Percentiles rank a stretch among this genome's conserved stretches.
These are phyloP conservation scores for Chimonanthus salicifolius DNA, from an alignment of 164 flowering plant species.

Conservation along the genomic window DNA sequence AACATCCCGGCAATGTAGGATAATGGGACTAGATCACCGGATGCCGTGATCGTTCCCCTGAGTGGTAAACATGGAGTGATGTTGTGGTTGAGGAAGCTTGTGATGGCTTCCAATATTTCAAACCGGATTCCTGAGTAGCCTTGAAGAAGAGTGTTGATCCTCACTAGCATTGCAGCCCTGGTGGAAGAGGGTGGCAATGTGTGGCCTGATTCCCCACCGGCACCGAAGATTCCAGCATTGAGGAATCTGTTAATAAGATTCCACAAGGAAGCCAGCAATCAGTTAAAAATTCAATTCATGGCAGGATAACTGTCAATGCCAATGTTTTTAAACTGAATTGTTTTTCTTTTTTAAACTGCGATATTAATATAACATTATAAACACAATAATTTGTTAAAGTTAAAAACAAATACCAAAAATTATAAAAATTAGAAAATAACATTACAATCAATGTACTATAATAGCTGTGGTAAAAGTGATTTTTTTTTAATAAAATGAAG, in stretches of 20 bases:
- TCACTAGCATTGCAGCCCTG: conserved; percentile 36
- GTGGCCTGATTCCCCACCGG: neutral
- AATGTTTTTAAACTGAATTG: too few relatives aligned
- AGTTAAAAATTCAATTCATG: neutral
- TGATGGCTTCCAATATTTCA: conserved; percentile 26
- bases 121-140: conserved; percentile 40
- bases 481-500: too few relatives aligned
- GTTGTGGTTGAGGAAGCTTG: conserved; percentile 17
- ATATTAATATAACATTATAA: too few relatives aligned
- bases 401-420: too few relatives aligned
- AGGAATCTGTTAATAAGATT: conserved; percentile 4
- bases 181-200: conserved; percentile 12
- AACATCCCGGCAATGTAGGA: conserved; percentile 40
- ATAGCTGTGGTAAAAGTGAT: too few relatives aligned
- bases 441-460: too few relatives aligned
- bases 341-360: too few relatives aligned
- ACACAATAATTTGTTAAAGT: too few relatives aligned
- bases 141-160: conserved; percentile 30
- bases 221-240: conserved; percentile 8
- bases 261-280: neutral
- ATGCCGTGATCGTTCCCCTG: conserved; percentile 40
- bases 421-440: too few relatives aligned
- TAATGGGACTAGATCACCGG: conserved; percentile 40
- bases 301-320: neutral
- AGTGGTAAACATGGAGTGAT: conserved; percentile 29